Conservation (phyloP, 1,284 basidiomycete species). For the Leccinum laetum region DNA sequence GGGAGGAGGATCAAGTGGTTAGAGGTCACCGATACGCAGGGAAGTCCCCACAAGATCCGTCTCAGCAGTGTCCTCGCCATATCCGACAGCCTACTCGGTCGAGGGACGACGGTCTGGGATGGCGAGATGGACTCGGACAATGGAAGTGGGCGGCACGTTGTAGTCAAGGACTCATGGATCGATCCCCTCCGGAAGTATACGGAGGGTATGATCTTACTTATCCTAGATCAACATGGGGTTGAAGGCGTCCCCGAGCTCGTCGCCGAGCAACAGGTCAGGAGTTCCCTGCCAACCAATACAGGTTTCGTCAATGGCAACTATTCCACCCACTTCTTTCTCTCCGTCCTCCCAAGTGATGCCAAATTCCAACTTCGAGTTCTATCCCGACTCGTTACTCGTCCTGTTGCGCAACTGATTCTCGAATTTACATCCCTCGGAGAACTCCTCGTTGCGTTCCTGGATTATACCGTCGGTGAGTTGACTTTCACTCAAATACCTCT, state of each 20-base stretch:
- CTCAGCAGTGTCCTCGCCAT: background rate
- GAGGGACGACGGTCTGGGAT: background rate
- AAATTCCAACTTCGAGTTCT: background rate
- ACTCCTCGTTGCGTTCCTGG: background rate
- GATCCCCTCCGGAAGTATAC: background rate
- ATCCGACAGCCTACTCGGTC: background rate
- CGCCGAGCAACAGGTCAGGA: slow-evolving; percentile 6
- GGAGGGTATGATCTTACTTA: background rate
- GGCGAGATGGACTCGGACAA: background rate
- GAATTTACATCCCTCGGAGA: background rate
- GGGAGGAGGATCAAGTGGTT: background rate
- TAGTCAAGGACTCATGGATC: background rate
- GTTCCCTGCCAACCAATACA: background rate
- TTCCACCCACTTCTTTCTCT: background rate
- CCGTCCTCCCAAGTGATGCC: background rate
- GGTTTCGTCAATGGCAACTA: background rate
- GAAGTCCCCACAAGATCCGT: background rate
- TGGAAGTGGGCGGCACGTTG: background rate
- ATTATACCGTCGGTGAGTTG: slow-evolving; percentile 1
- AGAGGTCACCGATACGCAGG: background rate
- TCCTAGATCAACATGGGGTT: background rate
- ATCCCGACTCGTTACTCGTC: background rate
- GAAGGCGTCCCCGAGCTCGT: slow-evolving; percentile 7
- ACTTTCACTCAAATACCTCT: background rate
- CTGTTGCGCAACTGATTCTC: background rate